phyloP scores from a whole-genome alignment of 257 asterid species.

The Gynochthodes officinalis region DNA sequence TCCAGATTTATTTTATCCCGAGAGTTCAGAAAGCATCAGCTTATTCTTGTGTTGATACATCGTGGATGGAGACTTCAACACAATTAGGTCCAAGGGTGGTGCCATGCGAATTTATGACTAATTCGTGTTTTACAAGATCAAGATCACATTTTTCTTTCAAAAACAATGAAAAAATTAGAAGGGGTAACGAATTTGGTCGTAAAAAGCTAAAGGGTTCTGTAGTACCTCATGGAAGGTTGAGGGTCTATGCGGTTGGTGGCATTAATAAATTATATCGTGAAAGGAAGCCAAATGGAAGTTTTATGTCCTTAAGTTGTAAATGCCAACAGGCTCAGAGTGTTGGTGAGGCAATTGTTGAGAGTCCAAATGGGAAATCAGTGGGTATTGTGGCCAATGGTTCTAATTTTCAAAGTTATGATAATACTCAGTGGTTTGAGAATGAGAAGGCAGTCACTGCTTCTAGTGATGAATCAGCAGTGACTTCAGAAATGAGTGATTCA shows the following conservation, averaged over 20 bases:
- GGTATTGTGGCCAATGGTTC: conserved; percentile 31
- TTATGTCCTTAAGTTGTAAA: conserved; percentile 40
- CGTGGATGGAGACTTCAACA: conserved; percentile 50
- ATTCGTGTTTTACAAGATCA: conserved; percentile 25
- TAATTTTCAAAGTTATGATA: conserved; percentile 26
- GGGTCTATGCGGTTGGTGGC: conserved; percentile 20
- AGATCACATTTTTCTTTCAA: conserved; percentile 35
- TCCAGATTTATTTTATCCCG: not conserved
- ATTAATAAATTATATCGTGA: conserved; percentile 11
- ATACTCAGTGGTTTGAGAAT: conserved; percentile 22
- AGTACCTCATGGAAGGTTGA: conserved; percentile 13
- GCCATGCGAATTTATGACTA: conserved; percentile 28
- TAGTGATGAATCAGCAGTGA: conserved; percentile 31
- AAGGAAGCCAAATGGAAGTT: conserved; percentile 18
- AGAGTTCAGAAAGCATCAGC: conserved; percentile 15
- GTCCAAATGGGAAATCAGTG: conserved; percentile 32
- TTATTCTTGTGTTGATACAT: conserved; percentile 14
- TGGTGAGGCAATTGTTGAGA: conserved; percentile 35
- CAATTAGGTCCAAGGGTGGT: conserved; percentile 36
- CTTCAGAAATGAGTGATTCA: conserved; percentile 29
- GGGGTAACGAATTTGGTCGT: conserved; percentile 13
- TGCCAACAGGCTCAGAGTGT: conserved; percentile 48
- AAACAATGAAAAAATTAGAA: conserved; percentile 20
- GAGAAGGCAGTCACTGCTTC: conserved; percentile 31
- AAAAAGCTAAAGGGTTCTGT: conserved; percentile 22